Conservation (phyloP, 805 yeast genomes). For the Teunomyces barrocoloradensis region DNA sequence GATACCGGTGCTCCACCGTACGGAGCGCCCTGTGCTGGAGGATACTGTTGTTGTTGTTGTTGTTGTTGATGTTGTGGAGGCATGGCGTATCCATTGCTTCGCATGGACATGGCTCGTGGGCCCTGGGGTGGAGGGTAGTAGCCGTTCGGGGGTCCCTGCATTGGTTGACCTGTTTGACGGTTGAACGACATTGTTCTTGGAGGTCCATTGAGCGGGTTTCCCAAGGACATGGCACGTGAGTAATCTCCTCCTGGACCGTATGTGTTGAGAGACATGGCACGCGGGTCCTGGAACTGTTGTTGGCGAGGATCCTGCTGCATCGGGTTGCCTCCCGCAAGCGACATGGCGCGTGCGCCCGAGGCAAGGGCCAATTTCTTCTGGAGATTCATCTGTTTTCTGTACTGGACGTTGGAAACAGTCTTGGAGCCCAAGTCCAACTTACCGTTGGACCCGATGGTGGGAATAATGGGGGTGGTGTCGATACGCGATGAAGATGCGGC, state of each 20-base stretch:
- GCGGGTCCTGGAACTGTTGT: slow-evolving; percentile 9
- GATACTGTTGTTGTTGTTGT: not conserved
- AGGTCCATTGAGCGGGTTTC: slow-evolving; percentile 17
- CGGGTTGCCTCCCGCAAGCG: slow-evolving; percentile 36
- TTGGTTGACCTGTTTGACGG: slow-evolving; percentile 11
- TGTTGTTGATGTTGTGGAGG: not conserved
- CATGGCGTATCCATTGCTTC: slow-evolving; percentile 6
- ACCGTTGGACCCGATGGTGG: slow-evolving; percentile 46
- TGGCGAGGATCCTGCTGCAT: slow-evolving; percentile 10
- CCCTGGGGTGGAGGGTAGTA: slow-evolving; percentile 2
- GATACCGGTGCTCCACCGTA: slow-evolving; percentile 2
- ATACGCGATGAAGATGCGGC: slow-evolving; percentile 40
- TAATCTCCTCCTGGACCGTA: slow-evolving; percentile 5
- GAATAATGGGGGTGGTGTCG: slow-evolving; percentile 74
- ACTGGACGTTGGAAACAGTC: slow-evolving; percentile 46
- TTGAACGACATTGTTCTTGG: slow-evolving; percentile 30
- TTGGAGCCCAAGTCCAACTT: slow-evolving; percentile 6
- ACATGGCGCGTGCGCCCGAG: slow-evolving; percentile 46
- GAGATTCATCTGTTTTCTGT: slow-evolving; percentile 66
- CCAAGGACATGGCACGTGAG: slow-evolving; percentile 12
- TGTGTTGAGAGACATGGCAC: slow-evolving; percentile 14
- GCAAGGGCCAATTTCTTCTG: slow-evolving; percentile 58
- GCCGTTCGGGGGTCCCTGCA: slow-evolving; percentile 10
- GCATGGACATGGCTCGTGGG: slow-evolving; percentile 10
- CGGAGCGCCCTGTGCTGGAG: not conserved